phyloP scores from a whole-genome alignment of 2,329 filamentous ascomycete species.

The Stenocarpella maydis region DNA sequence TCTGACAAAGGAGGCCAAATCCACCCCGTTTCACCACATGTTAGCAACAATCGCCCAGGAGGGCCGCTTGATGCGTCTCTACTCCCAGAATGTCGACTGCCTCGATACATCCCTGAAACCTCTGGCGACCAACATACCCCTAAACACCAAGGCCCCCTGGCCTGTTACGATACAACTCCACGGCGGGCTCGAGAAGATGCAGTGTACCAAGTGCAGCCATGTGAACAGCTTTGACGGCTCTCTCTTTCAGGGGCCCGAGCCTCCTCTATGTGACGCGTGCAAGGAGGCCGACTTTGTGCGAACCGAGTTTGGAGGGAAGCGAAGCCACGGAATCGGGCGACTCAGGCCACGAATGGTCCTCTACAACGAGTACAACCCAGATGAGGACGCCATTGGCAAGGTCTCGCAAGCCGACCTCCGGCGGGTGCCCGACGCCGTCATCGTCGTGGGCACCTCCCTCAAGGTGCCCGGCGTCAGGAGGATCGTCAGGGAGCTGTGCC shows the following conservation, averaged over 20 bases:
- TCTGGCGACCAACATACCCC: conserved; percentile 80
- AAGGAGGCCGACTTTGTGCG: conserved; percentile 78
- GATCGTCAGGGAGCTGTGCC: conserved; percentile 90
- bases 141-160: conserved; percentile 88
- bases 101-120: conserved; percentile 87
- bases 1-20: conserved; percentile 77
- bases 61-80: conserved; percentile 85
- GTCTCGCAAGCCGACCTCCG: conserved; percentile 88
- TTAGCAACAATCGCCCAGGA: conserved; percentile 89
- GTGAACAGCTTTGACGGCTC: conserved; percentile 79
- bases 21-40: conserved; percentile 92
- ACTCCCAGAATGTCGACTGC: conserved; percentile 96
- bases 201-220: conserved; percentile 89
- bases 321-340: conserved; percentile 91
- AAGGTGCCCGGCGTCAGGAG: conserved; percentile 93
- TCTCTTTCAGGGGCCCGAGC: conserved; percentile 83
- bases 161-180: conserved; percentile 93
- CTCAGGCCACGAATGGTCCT: conserved; percentile 92
- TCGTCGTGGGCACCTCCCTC: conserved; percentile 94
- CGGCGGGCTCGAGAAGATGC: conserved; percentile 93
- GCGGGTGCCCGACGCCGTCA: conserved; percentile 85
- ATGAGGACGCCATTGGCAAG: conserved; percentile 93
- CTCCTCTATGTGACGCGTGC: conserved; percentile 82
- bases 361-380: conserved; percentile 97
- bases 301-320: conserved; percentile 78